These are phyloP conservation scores for Sporisorium exsertum DNA, from an alignment of 1,284 basidiomycete species.

Conservation along the genomic window DNA sequence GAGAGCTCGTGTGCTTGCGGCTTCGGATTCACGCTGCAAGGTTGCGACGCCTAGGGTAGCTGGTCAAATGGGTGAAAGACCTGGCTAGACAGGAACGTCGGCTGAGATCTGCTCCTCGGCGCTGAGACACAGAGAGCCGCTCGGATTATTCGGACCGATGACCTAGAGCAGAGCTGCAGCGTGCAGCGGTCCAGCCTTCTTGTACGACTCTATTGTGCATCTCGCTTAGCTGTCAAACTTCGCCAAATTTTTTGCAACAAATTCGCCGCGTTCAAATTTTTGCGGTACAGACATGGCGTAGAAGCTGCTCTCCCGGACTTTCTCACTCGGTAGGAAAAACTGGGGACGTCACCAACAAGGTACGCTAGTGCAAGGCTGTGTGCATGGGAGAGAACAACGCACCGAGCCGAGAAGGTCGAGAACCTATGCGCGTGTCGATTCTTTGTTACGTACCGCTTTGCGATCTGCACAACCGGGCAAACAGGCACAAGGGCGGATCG, in stretches of 20 bases:
- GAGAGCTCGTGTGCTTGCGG: background rate
- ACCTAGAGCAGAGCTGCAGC: background rate
- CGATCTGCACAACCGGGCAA: background rate
- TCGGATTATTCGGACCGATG: too few relatives aligned
- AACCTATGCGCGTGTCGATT: background rate
- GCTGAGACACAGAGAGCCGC: too few relatives aligned
- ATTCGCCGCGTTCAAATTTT: background rate
- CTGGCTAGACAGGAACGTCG: too few relatives aligned
- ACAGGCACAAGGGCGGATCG: background rate
- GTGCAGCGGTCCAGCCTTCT: conserved; percentile 6
- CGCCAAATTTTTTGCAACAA: background rate
- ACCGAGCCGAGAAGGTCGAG: background rate
- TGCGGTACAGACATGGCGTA: too few relatives aligned
- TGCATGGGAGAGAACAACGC: background rate
- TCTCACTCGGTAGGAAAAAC: background rate
- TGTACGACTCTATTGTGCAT: background rate
- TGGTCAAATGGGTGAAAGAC: too few relatives aligned
- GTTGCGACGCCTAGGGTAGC: background rate
- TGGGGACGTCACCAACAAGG: background rate
- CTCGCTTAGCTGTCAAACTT: conserved; percentile 21
- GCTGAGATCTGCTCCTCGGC: too few relatives aligned
- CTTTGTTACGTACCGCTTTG: background rate
- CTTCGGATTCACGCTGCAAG: background rate
- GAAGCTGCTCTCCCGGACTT: too few relatives aligned
- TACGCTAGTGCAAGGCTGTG: background rate